These are phyloP conservation scores for Pseudopyricularia javanii DNA, from an alignment of 2,329 filamentous ascomycete species.

Conservation along the genomic window DNA sequence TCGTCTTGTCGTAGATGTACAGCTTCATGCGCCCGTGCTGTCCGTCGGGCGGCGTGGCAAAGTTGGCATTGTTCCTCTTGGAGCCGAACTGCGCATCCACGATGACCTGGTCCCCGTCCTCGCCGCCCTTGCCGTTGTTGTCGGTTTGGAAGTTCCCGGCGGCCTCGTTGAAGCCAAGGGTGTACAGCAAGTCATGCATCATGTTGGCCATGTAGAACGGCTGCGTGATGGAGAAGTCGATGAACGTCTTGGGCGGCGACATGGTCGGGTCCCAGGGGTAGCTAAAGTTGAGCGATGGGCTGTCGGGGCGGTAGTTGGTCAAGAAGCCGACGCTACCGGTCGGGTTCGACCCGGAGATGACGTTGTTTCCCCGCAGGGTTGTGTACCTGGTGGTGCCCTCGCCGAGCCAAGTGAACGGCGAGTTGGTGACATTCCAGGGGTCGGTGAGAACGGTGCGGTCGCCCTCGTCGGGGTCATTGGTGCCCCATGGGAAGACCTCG, in stretches of 20 bases:
- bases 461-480: constrained; percentile 39
- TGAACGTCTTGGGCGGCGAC: constrained; percentile 26
- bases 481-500: constrained; percentile 42
- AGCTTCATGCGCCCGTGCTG: constrained; percentile 41
- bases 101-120: constrained; percentile 38
- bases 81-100: constrained; percentile 44
- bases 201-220: constrained; percentile 49
- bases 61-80: constrained; percentile 44
- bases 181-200: constrained; percentile 46
- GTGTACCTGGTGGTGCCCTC: constrained; percentile 35
- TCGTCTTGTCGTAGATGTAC: constrained; percentile 40
- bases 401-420: constrained; percentile 40
- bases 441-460: constrained; percentile 28
- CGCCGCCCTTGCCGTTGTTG: constrained; percentile 40
- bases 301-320: constrained; percentile 37
- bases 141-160: constrained; percentile 49
- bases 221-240: constrained; percentile 43
- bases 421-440: constrained; percentile 32
- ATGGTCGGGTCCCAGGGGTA: constrained; percentile 25
- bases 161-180: constrained; percentile 42
- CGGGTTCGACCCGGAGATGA: constrained; percentile 39
- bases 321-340: constrained; percentile 28
- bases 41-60: constrained; percentile 40
- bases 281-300: constrained; percentile 28
- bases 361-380: constrained; percentile 47